These are phyloP conservation scores for Coffea humblotiana DNA, from an alignment of 305 asterid species.

Conservation along the genomic window DNA sequence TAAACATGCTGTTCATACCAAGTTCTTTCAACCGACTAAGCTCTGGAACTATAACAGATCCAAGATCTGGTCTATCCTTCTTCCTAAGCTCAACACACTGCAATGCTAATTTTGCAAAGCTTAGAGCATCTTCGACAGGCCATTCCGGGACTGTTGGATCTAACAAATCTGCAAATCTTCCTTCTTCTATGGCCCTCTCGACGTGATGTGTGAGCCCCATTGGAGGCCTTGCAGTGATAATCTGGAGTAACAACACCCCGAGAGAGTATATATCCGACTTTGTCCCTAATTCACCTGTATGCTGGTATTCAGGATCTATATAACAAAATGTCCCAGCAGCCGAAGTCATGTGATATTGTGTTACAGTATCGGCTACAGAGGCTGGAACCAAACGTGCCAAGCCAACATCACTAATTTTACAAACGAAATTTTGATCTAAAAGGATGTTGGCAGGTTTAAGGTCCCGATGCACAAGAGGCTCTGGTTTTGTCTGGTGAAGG, in stretches of 20 bases:
- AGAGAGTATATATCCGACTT: constrained; percentile 69
- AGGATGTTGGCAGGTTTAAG: constrained; percentile 70
- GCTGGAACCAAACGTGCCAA: constrained; percentile 69
- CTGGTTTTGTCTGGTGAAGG: constrained; percentile 75
- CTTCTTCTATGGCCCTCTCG: constrained; percentile 48
- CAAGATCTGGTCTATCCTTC: constrained; percentile 64
- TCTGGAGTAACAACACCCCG: constrained; percentile 59
- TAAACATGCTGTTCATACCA: constrained; percentile 28
- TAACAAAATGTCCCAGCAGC: constrained; percentile 80
- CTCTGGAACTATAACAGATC: constrained; percentile 54
- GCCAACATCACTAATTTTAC: constrained; percentile 76
- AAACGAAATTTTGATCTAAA: constrained; percentile 49
- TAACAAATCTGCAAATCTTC: constrained; percentile 46
- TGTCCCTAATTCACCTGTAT: constrained; percentile 60
- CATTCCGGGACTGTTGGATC: constrained; percentile 63
- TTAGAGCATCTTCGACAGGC: constrained; percentile 58
- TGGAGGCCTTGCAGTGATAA: constrained; percentile 70
- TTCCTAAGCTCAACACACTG: constrained; percentile 58
- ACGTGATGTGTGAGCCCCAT: constrained; percentile 73
- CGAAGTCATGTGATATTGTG: constrained; percentile 72
- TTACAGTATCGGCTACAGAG: constrained; percentile 55
- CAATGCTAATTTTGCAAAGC: constrained; percentile 48
- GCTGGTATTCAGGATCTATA: constrained; percentile 77
- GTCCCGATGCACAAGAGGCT: constrained; percentile 74
- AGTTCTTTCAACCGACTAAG: constrained; percentile 46